phyloP scores from a whole-genome alignment of 1,284 basidiomycete genomes.

The Coniferiporia sulphurascens region DNA sequence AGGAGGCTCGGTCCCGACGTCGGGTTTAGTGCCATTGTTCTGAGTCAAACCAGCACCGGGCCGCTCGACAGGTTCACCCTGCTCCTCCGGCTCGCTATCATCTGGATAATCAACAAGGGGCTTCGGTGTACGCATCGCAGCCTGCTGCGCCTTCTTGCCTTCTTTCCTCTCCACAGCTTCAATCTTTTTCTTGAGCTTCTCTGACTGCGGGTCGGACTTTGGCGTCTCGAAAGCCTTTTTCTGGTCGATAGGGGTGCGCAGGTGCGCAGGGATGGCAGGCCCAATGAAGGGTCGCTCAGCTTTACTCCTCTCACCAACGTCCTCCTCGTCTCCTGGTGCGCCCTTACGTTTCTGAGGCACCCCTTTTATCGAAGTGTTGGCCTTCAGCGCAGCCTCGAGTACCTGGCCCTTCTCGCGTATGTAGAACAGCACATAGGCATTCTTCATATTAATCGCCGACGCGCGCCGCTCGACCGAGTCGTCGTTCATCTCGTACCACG shows the following conservation, averaged over 20 bases:
- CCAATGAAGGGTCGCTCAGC: conserved; percentile 55
- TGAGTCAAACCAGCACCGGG: neutral
- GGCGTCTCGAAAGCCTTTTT: conserved; percentile 19
- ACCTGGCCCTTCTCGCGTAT: conserved; percentile 72
- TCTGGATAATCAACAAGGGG: conserved; percentile 17
- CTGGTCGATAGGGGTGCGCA: conserved; percentile 22
- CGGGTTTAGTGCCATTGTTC: neutral
- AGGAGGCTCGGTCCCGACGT: neutral
- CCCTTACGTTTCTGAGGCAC: conserved; percentile 10
- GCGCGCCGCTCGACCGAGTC: conserved; percentile 55
- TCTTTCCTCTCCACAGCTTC: conserved; percentile 33
- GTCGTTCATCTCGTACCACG: conserved; percentile 95
- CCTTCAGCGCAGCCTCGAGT: conserved; percentile 52
- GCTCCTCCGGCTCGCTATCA: conserved; percentile 14
- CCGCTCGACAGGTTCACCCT: conserved; percentile 14
- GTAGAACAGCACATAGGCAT: conserved; percentile 94
- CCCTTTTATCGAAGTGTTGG: conserved; percentile 1
- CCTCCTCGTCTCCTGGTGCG: conserved; percentile 10
- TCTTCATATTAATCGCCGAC: conserved; percentile 56
- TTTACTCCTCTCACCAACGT: conserved; percentile 36
- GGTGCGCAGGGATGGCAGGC: conserved; percentile 51
- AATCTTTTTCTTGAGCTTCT: conserved; percentile 57
- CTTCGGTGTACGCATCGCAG: conserved; percentile 9
- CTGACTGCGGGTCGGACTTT: conserved; percentile 55
- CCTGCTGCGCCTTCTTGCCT: conserved; percentile 28